These are phyloP conservation scores for Septoria linicola DNA, from an alignment of 2,329 filamentous ascomycete species.

Conservation along the genomic window DNA sequence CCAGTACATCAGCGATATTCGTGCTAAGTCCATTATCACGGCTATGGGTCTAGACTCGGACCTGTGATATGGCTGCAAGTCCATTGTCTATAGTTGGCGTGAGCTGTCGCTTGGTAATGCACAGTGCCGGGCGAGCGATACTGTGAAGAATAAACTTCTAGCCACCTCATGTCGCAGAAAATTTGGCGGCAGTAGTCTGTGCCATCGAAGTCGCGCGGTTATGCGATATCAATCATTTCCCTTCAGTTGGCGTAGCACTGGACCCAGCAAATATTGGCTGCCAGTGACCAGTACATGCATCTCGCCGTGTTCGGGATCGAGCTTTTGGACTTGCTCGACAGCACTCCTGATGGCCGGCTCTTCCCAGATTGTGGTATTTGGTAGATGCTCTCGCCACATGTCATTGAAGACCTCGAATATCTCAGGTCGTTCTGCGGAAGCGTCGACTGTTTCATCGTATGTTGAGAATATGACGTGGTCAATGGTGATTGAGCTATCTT, in stretches of 20 bases:
- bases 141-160: too few relatives aligned
- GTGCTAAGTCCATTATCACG: too few relatives aligned
- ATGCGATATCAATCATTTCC: background rate
- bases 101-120: too few relatives aligned
- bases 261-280: constrained; percentile 25
- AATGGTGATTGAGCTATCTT: constrained; percentile 13
- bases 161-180: too few relatives aligned
- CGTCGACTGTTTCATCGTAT: constrained; percentile 21
- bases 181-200: too few relatives aligned
- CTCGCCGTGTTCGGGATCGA: background rate
- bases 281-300: constrained; percentile 23
- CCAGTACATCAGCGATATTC: background rate
- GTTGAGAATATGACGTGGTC: constrained; percentile 32
- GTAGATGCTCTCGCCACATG: constrained; percentile 6
- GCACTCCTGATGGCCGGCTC: constrained; percentile 24
- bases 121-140: too few relatives aligned
- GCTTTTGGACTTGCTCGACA: constrained; percentile 9
- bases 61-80: too few relatives aligned
- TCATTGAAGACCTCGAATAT: constrained; percentile 11
- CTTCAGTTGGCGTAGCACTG: constrained; percentile 10
- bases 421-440: background rate
- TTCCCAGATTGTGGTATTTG: constrained; percentile 11
- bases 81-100: too few relatives aligned
- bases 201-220: too few relatives aligned
- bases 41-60: too few relatives aligned